Evolutionary conservation across 129 eudicot species (phyloP).

Genomic region (Glebionis coronaria): DNA sequence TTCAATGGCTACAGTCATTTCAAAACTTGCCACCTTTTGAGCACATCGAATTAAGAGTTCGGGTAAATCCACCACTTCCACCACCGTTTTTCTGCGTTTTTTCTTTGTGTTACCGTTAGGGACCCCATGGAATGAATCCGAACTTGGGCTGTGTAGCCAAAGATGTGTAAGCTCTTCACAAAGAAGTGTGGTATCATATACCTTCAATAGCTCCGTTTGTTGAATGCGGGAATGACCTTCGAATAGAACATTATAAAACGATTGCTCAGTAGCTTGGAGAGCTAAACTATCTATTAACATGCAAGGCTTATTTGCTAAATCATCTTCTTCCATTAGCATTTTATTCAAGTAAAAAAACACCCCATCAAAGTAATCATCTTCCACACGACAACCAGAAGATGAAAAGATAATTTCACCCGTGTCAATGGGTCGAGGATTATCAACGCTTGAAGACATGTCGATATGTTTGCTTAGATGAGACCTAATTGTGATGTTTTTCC

Average conservation of each 20-base stretch:
- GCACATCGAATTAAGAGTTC: slow-evolving; percentile 38
- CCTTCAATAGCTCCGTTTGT: slow-evolving; percentile 15
- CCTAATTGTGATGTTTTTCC: too few relatives aligned
- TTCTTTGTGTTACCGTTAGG: neutral
- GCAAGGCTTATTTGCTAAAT: slow-evolving; percentile 40
- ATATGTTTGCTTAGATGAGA: too few relatives aligned
- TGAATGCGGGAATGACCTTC: neutral
- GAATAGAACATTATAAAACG: slow-evolving; percentile 18
- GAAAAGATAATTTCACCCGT: too few relatives aligned
- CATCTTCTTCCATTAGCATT: slow-evolving; percentile 63
- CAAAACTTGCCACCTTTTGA: slow-evolving; percentile 24
- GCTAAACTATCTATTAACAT: slow-evolving; percentile 42
- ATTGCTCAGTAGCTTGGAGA: slow-evolving; percentile 31
- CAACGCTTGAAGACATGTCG: too few relatives aligned
- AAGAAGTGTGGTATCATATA: slow-evolving; percentile 25
- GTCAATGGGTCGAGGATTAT: too few relatives aligned
- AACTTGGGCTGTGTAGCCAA: neutral
- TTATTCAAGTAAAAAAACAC: slow-evolving; percentile 41
- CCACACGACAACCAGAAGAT: too few relatives aligned
- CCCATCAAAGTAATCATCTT: slow-evolving; percentile 28
- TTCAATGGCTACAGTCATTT: slow-evolving; percentile 4
- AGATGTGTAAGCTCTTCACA: slow-evolving; percentile 24
- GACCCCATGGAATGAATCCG: too few relatives aligned
- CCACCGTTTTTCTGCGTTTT: slow-evolving; percentile 16
- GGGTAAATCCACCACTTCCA: slow-evolving; percentile 30